Base-by-base conservation (phyloP, 2,329 filamentous ascomycete genomes). In the Lachnellula cervina region DNA sequence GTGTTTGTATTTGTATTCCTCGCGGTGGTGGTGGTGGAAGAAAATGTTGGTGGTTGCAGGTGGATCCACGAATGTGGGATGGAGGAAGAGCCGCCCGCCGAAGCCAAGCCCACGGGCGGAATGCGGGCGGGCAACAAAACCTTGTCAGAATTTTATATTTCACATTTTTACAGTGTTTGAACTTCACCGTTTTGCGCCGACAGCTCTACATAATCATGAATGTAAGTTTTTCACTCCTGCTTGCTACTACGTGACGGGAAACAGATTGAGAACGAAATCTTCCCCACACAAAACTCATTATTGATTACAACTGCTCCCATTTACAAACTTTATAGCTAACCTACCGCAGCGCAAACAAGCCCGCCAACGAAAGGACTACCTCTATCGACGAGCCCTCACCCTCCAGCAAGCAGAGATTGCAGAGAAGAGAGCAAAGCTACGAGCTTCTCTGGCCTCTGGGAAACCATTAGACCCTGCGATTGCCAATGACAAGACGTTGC, bases 331-430 rank as follows among this genome's bases (percentile, higher is more conserved):
- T 44, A 43, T 45, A 52, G 52, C 59, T 64, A 57, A 66, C 43
- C 34, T 34, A 47, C 28, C 32, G 14, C 62, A 82, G 75, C 82
- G 87, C 67, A 82, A 86, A 78, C 87, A 90, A 80, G 86, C 87
- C 59, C 84, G 89, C 64, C 84, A 92, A 72, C 80, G 90, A 66
- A 81, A 89, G 65, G 90, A 95, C 70, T 95, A 97, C 72, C 84
- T 99, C 66, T 96, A 97, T 73, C 85, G 93, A 58, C 87, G 89
- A 68, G 93, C 94, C 38, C 80, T 97, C 56, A 86, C 90, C 21
- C 82, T 97, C 44, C 86, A 88, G 64, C 90, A 97, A 75, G 93
- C 93, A 59, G 93, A 96, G 68, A 95, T 95, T 62, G 89, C 88
- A 55, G 90, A 96, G 71, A 96, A 96, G 72, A 81, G 93, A 66